Evolutionary conservation across 208 protist genomes (phyloP), one percentile per base, ranked within the genome.

Genomic region (Kentomonas sorsogonicus): DNA sequence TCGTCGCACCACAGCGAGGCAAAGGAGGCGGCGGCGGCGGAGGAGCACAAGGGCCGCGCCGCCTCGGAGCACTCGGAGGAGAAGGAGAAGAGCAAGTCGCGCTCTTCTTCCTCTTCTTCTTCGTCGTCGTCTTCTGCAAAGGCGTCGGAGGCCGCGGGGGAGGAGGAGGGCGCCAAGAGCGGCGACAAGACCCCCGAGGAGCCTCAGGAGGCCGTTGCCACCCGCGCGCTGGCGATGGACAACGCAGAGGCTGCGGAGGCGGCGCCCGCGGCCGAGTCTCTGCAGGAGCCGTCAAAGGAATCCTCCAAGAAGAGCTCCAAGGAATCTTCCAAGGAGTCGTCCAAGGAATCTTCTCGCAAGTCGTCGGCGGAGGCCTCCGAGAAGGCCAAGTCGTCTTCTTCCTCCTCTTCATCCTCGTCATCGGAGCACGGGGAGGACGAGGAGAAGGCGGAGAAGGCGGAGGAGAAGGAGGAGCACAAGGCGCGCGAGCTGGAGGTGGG

Each of bases 321-420:
- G n/a, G n/a, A n/a, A n/a, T n/a, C n/a, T n/a, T n/a, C n/a, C n/a
- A n/a, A n/a, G n/a, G n/a, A n/a, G n/a, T n/a, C n/a, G n/a, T n/a
- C n/a, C n/a, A n/a, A n/a, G n/a, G n/a, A n/a, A n/a, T n/a, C n/a
- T n/a, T n/a, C n/a, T n/a, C n/a, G n/a, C n/a, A n/a, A n/a, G n/a
- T n/a, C n/a, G n/a, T n/a, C n/a, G n/a, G n/a, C n/a, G n/a, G n/a
- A 25, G 23, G 26, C 48, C 26, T 56, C 26, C 11, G 7, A 16
- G 25, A 46, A 15, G 23, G 29, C 45, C 15, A 23, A 30, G 29
- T 26, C 52, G 5, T 31, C 22, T 10, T 43, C 53, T 13, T 6
- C 15, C 38, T 59, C 53, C 11, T 7, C 16, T 11, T 6, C 51
- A 29, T 56, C 60, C 18, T 58, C 39, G 26, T 66, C 50, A 41